These are phyloP conservation scores for Suillus brevipes DNA, from an alignment of 768 basidiomycete genomes.

Conservation along the genomic window DNA sequence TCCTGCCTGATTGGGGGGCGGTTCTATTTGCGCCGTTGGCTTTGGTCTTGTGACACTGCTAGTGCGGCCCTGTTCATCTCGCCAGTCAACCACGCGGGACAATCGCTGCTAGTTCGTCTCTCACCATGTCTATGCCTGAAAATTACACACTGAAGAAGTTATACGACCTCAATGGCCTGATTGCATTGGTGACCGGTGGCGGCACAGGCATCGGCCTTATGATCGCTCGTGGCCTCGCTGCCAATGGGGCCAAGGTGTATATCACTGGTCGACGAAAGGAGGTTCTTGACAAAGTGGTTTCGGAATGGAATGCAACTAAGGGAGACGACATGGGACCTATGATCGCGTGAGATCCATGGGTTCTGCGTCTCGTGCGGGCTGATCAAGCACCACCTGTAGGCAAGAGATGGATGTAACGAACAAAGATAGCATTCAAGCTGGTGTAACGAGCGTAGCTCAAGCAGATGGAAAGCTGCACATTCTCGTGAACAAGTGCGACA, in stretches of 20 bases:
- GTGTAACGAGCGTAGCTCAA: constrained; percentile 38
- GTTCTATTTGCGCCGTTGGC: not conserved
- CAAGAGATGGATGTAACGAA: constrained; percentile 71
- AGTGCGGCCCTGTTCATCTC: not conserved
- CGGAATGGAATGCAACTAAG: constrained; percentile 44
- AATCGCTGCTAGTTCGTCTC: not conserved
- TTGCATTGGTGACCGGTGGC: constrained; percentile 51
- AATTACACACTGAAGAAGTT: constrained; percentile 31
- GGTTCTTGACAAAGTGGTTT: constrained; percentile 57
- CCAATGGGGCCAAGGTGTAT: constrained; percentile 80
- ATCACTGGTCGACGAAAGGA: constrained; percentile 71
- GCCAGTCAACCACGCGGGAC: not conserved
- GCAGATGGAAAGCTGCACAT: constrained; percentile 72
- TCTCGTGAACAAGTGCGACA: constrained; percentile 75
- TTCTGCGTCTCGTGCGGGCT: constrained; percentile 3
- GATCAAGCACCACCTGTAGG: constrained; percentile 33
- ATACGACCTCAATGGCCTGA: constrained; percentile 54
- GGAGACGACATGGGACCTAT: constrained; percentile 46
- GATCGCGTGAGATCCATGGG: constrained; percentile 49
- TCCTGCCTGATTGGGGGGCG: not conserved
- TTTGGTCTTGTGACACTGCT: not conserved
- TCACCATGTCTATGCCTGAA: constrained; percentile 26
- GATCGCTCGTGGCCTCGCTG: constrained; percentile 72
- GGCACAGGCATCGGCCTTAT: constrained; percentile 60
- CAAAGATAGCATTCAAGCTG: constrained; percentile 62